A percentile compares a stretch with the other conserved stretches of the same genome.
Conservation (phyloP, 2,329 filamentous ascomycete genomes). For the Tolypocladium ovalisporum region DNA sequence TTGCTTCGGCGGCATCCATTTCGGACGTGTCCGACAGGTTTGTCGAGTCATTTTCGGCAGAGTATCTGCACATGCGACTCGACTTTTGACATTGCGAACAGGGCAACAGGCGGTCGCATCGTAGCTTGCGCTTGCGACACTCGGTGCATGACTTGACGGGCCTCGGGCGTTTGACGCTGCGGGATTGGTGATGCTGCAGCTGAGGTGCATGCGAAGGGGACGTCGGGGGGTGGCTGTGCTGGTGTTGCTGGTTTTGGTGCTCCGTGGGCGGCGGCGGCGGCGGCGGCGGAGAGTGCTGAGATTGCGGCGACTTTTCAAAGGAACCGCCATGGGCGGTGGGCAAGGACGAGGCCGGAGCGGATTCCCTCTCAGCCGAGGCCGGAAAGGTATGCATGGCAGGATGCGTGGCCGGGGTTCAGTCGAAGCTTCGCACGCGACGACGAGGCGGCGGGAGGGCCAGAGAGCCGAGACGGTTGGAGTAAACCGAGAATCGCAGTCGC, state of each 20-base stretch:
- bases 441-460: neutral
- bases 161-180: conserved; percentile 41
- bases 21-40: conserved; percentile 41
- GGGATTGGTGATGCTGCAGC: conserved; percentile 20
- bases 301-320: conserved; percentile 2
- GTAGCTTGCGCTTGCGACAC: conserved; percentile 45
- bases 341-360: conserved; percentile 1
- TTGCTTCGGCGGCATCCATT: conserved; percentile 18
- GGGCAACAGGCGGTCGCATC: conserved; percentile 43
- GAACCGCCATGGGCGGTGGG: conserved; percentile 1
- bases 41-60: conserved; percentile 34
- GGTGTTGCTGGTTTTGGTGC: conserved; percentile 1
- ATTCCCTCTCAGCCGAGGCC: neutral
- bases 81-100: conserved; percentile 49
- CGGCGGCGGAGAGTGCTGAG: neutral
- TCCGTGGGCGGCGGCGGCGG: neutral
- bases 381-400: conserved; percentile 6
- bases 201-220: conserved; percentile 9
- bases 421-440: neutral
- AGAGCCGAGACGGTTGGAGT: neutral
- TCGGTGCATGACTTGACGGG: conserved; percentile 47
- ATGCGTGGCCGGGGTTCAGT: neutral
- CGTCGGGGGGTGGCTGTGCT: conserved; percentile 4
- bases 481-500: neutral
- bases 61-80: conserved; percentile 41